Base-by-base conservation (phyloP, 441 rosid genomes). In the California macrophylla region DNA sequence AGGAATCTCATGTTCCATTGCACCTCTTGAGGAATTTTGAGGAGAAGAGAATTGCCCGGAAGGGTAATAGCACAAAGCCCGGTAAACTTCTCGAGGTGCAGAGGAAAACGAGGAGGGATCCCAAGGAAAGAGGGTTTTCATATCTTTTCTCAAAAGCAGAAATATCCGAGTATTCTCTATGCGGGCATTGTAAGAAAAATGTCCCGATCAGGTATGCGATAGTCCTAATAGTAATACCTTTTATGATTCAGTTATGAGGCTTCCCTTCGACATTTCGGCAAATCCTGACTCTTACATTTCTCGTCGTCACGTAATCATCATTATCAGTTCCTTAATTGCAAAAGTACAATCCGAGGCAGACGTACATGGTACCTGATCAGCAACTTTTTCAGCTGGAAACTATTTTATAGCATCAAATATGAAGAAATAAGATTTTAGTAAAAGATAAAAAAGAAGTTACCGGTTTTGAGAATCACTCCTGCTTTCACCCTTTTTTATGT, bases 11-110 rank as follows among this genome's bases (percentile, higher is more conserved):
- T 81, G 85, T 94, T 32, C 99, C 99, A 60, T 82, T 94, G 86
- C 89, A 94, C 90, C 89, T 94, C 69, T 61, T 94, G 84, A 94
- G 86, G 86, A 82, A 80, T 78, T 94, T 88, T 80, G 99, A 94
- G 85, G 96, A 92, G 90, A 94, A 81, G 84, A 87, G 84, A 77
- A 83, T 85, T 74, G 83, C 87, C 38, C 91, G 94, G 64, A 85
- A 82, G 75, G 74, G 84, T 63, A 72, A 72, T 76, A 84, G 83
- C 77, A 58, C 69, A 72, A 66, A 73, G 73, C 78, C 89, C 76
- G 84, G 66, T 47, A 89, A 85, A 69, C 73, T 74, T 72, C 69
- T 74, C 60, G 85, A 79, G 74, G 68, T 77, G 74, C 62, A 60
- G 71, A 77, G 58, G 71, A 69, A 63, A 50, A 69, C 63, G 71